Percentiles rank a stretch among this genome's conserved stretches.
phyloP scores from a whole-genome alignment of 208 protist genomes.

The Trypanosoma cruzi region DNA sequence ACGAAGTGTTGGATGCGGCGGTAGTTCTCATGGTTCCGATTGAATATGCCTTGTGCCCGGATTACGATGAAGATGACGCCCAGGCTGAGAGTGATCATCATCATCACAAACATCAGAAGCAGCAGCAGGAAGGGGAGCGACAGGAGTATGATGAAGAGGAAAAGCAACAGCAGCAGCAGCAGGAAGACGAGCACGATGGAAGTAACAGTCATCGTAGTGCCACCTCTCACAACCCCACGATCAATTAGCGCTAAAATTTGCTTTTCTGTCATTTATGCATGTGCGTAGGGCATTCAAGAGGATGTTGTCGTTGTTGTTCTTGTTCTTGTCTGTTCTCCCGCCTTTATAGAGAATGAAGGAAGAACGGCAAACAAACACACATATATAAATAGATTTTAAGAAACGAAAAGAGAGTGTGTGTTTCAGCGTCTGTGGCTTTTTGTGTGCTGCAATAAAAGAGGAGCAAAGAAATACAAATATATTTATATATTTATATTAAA shows the following conservation, averaged over 20 bases:
- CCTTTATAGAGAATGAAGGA: neutral
- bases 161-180: neutral
- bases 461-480: no score
- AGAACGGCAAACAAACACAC: neutral
- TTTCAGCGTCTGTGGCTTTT: neutral
- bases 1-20: constrained; percentile 54
- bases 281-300: neutral
- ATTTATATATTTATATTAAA: no score
- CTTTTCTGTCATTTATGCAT: neutral
- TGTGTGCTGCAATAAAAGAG: neutral
- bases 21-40: constrained; percentile 56
- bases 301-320: neutral
- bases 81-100: neutral
- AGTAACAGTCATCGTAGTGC: neutral
- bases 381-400: neutral
- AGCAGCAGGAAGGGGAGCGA: neutral
- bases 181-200: neutral
- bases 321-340: no score
- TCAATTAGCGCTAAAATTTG: neutral
- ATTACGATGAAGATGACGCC: constrained; percentile 24
- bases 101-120: neutral
- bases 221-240: neutral
- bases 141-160: no score
- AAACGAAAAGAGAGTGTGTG: neutral
- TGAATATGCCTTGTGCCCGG: constrained; percentile 44